These are phyloP conservation scores for Dactylellina sp. DNA, from an alignment of 2,329 filamentous ascomycete genomes.

Conservation along the genomic window DNA sequence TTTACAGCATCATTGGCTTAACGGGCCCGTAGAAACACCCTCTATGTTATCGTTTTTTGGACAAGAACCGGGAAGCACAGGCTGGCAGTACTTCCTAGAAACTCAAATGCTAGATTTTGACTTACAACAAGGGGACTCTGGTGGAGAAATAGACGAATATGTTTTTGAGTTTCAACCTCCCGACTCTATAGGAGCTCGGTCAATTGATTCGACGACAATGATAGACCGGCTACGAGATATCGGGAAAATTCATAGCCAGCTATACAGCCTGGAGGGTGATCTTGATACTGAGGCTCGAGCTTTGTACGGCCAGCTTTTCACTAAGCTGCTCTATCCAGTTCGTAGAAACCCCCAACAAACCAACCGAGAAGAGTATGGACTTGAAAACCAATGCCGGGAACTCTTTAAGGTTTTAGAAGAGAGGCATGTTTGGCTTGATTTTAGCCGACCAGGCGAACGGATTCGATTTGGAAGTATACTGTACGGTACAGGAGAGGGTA, in stretches of 20 bases:
- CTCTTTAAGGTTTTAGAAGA: constrained; percentile 74
- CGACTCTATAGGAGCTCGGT: constrained; percentile 47
- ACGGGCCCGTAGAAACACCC: constrained; percentile 56
- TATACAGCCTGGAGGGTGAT: constrained; percentile 23
- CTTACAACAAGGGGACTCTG: constrained; percentile 51
- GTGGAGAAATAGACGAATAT: constrained; percentile 57
- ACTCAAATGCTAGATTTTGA: constrained; percentile 58
- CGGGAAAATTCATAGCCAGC: constrained; percentile 31
- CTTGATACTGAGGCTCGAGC: constrained; percentile 35
- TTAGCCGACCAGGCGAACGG: constrained; percentile 79
- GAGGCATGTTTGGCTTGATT: constrained; percentile 78
- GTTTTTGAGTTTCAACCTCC: constrained; percentile 53
- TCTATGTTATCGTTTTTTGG: constrained; percentile 59
- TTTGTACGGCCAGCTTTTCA: constrained; percentile 64
- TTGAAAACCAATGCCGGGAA: constrained; percentile 77
- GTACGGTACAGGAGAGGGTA: constrained; percentile 72
- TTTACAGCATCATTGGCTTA: constrained; percentile 45
- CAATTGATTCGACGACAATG: constrained; percentile 50
- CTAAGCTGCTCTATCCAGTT: constrained; percentile 64
- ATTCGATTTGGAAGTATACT: constrained; percentile 78
- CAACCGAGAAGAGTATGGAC: constrained; percentile 71
- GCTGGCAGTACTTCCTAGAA: constrained; percentile 60
- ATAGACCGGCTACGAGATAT: constrained; percentile 48
- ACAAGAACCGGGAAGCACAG: constrained; percentile 59
- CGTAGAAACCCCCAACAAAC: constrained; percentile 68